A percentile compares a stretch with the other conserved stretches of the same genome.
Conservation (phyloP, 306 rosid genomes). For the Luffa aegyptiaca region DNA sequence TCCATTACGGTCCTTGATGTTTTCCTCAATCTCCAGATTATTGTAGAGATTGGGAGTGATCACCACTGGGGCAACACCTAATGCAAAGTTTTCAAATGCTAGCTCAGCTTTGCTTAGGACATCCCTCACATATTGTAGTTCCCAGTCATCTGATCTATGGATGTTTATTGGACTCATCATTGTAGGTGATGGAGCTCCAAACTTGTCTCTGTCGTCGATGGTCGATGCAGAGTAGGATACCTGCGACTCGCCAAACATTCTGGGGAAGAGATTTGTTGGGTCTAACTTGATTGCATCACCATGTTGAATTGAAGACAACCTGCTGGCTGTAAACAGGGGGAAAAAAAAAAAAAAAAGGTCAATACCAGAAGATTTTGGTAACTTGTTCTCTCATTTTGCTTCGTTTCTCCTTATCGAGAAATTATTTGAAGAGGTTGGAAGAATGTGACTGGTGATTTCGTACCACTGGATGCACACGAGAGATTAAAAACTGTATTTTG, state of each 20-base stretch:
- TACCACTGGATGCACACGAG: neutral
- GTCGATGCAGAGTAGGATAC: conserved; percentile 33
- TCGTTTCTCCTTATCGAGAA: neutral
- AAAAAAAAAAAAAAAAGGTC: neutral
- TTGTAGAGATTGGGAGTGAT: conserved; percentile 51
- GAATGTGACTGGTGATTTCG: neutral
- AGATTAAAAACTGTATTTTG: neutral
- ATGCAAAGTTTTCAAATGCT: conserved; percentile 35
- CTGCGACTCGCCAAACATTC: conserved; percentile 19
- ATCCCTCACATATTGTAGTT: conserved; percentile 48
- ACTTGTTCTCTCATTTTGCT: neutral
- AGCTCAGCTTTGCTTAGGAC: conserved; percentile 42
- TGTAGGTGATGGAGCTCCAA: conserved; percentile 19
- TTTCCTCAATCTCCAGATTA: conserved; percentile 32
- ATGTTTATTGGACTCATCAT: conserved; percentile 14
- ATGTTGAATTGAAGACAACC: conserved; percentile 35
- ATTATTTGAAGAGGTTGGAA: neutral
- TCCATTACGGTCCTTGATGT: conserved; percentile 15
- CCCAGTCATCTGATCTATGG: conserved; percentile 36
- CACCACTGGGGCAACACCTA: conserved; percentile 25
- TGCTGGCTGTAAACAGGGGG: conserved; percentile 42
- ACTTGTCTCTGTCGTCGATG: conserved; percentile 7
- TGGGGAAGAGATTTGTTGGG: conserved; percentile 23
- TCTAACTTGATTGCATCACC: conserved; percentile 26
- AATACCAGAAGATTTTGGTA: neutral